A percentile compares a stretch with the other conserved stretches of the same genome.
phyloP scores from a whole-genome alignment of 2,329 filamentous ascomycete genomes.

The Corinectria fuckeliana region DNA sequence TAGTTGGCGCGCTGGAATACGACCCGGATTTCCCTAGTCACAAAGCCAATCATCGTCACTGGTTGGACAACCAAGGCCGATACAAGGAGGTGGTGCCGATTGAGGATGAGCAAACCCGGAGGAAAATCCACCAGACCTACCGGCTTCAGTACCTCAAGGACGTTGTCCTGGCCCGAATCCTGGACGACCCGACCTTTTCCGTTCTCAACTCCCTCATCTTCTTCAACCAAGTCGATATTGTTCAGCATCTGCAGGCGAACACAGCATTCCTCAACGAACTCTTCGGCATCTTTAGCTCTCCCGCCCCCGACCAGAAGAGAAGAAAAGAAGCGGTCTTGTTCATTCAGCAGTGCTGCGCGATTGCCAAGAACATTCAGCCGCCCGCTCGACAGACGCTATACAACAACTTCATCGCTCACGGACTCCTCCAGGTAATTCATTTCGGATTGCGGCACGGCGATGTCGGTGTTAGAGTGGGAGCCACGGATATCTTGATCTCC shows the following conservation, averaged over 20 bases:
- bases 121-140: slow-evolving; percentile 96
- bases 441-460: slow-evolving; percentile 88
- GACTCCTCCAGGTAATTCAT: slow-evolving; percentile 87
- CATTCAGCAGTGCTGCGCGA: slow-evolving; percentile 93
- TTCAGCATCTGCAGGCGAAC: slow-evolving; percentile 91
- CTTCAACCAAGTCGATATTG: slow-evolving; percentile 98
- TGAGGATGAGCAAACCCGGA: slow-evolving; percentile 78
- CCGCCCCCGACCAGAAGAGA: slow-evolving; percentile 69
- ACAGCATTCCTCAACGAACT: slow-evolving; percentile 79
- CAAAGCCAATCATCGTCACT: slow-evolving; percentile 96
- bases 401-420: slow-evolving; percentile 86
- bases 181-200: slow-evolving; percentile 97
- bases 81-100: slow-evolving; percentile 98
- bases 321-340: slow-evolving; percentile 96
- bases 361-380: slow-evolving; percentile 92
- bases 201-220: slow-evolving; percentile 98
- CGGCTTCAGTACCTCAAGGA: slow-evolving; percentile 96
- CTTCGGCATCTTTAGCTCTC: slow-evolving; percentile 80
- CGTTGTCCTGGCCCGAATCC: slow-evolving; percentile 93
- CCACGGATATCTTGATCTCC: slow-evolving; percentile 90
- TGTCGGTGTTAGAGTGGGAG: slow-evolving; percentile 85
- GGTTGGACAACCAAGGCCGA: slow-evolving; percentile 84
- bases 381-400: slow-evolving; percentile 82
- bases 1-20: slow-evolving; percentile 95
- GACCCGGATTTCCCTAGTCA: slow-evolving; percentile 97